Evolutionary conservation across 306 rosid species (phyloP), one percentile per base, ranked within the genome.

Genomic region (Arachis hypogaea): DNA sequence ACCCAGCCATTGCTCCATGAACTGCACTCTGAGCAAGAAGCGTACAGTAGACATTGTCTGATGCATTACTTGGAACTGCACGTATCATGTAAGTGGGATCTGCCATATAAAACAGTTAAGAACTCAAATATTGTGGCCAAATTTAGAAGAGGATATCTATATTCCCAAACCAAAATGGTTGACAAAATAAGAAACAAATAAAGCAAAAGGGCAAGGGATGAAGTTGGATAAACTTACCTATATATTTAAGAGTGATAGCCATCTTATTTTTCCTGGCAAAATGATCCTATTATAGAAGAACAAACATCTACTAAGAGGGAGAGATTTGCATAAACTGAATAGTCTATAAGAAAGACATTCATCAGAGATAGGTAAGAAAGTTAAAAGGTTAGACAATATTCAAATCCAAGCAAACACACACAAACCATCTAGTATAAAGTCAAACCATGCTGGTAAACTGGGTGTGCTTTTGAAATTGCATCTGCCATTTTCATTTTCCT

Each of bases 81-180:
- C 98, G 89, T 77, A 92, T 89, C 98, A 92, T 92, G 88, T 92
- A 92, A 9, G 96, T 92, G 41, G 98, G 98, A 88, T 92, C 98
- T 92, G 86, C 72, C 68, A 71, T 50, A 68, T 47, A 28, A 63
- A 66, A 64, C 38, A 8, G 64, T 77, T 72, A 61, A 80, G 66
- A 64, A 55, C 67, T 50, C 49, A 52, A 45, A 70, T 52, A 43
- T 63, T 76, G 28, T 72, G 18, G 11, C 60, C 55, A 47, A 59
- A 50, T 43, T 50, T 33, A 33, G 2, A 41, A 51, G 43, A 51
- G 14, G 49, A 18, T 11, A n/a, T 6, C 56, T 43, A 47, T 18
- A 63, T 42, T 66, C 11, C 49, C 29, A 45, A 63, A 66, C 29
- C 28, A 66, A 51, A 42, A 66, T 12, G 57, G 4, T 45, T 60